These are phyloP conservation scores for Lathyrus sativus DNA, from an alignment of 306 rosid genomes.

Conservation along the genomic window DNA sequence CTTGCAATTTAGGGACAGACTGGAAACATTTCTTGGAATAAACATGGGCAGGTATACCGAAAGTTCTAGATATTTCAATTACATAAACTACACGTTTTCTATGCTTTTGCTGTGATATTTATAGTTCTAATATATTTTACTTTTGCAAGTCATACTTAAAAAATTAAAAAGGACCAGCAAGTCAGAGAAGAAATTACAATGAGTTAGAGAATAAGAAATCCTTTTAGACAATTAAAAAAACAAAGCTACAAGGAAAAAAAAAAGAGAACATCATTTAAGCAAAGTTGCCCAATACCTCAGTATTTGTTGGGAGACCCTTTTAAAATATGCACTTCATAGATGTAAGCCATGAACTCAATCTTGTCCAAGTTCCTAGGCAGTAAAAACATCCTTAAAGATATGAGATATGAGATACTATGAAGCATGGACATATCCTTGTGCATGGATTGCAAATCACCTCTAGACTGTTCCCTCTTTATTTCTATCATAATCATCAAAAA, in stretches of 20 bases:
- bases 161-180: conserved; percentile 4
- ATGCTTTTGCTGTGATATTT: conserved; percentile 17
- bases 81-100: not conserved
- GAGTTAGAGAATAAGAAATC: conserved; percentile 21
- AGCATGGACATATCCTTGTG: not conserved
- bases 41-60: conserved; percentile 92
- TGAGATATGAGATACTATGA: not conserved
- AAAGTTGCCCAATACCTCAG: conserved; percentile 2
- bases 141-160: not conserved
- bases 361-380: conserved; percentile 23
- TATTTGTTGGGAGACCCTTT: conserved; percentile 7
- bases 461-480: conserved; percentile 1
- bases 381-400: conserved; percentile 15
- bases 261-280: conserved; percentile 1
- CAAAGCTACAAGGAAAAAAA: conserved; percentile 2
- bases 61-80: conserved; percentile 31
- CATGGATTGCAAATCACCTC: conserved; percentile 26
- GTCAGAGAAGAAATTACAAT: conserved; percentile 29
- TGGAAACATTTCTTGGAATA: conserved; percentile 94
- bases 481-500: conserved; percentile 11
- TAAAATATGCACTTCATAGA: conserved; percentile 1
- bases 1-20: conserved; percentile 81
- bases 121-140: not conserved
- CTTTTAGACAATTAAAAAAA: conserved; percentile 18
- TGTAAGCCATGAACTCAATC: conserved; percentile 1